Evolutionary conservation across 1,284 basidiomycete species (phyloP).

Genomic region (Apiotrichum laibachii): DNA sequence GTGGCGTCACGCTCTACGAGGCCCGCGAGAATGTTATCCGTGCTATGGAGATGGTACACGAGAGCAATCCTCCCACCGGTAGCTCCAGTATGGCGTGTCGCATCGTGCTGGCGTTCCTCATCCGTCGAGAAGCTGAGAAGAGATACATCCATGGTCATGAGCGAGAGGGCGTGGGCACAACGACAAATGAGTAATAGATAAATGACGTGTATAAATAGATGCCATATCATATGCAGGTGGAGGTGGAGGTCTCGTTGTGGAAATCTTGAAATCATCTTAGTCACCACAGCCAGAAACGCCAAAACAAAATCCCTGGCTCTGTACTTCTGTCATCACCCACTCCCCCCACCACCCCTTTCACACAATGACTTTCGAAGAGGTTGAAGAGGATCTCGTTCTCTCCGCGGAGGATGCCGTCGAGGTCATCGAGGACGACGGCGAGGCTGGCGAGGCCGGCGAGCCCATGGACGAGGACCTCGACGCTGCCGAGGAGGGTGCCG

Average conservation of each 20-base stretch:
- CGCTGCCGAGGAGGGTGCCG: conserved; percentile 11
- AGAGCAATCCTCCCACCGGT: too few species aligned
- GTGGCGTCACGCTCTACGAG: too few species aligned
- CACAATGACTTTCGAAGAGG: conserved; percentile 5
- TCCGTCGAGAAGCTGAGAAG: too few species aligned
- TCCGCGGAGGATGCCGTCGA: conserved; percentile 29
- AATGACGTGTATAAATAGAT: too few species aligned
- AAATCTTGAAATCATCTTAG: neutral
- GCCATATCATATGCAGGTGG: too few species aligned
- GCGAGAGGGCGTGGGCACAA: too few species aligned
- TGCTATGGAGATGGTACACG: too few species aligned
- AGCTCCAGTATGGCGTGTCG: too few species aligned
- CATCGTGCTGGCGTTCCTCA: too few species aligned
- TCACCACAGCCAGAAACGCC: neutral
- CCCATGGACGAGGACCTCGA: conserved; percentile 51
- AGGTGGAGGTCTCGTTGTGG: neutral
- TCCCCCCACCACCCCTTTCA: neutral
- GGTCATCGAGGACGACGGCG: conserved; percentile 61
- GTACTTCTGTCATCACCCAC: neutral
- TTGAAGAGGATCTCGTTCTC: conserved; percentile 16
- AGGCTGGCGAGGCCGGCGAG: conserved; percentile 51
- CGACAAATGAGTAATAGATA: too few species aligned
- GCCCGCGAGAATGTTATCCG: too few species aligned
- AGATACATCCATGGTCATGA: too few species aligned
- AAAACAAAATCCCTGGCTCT: neutral